These are phyloP conservation scores for Wickerhamiella lipophila DNA, from an alignment of 805 yeast species.

Conservation along the genomic window DNA sequence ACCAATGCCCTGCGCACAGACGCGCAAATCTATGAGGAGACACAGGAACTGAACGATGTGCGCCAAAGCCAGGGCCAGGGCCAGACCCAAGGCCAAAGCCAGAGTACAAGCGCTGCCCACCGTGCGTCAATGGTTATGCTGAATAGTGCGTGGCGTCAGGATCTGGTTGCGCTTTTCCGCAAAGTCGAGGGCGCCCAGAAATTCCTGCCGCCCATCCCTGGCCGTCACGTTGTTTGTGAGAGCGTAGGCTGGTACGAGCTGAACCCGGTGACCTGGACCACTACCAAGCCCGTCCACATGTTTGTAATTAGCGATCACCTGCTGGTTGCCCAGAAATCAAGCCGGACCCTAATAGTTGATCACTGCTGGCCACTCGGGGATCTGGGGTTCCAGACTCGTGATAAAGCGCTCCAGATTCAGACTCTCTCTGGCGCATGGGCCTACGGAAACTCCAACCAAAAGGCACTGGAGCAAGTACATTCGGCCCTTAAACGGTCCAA, in stretches of 20 bases:
- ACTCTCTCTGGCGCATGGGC: background rate
- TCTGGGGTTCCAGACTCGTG: constrained; percentile 28
- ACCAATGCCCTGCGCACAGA: constrained; percentile 46
- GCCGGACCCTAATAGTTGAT: constrained; percentile 45
- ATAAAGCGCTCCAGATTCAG: constrained; percentile 4
- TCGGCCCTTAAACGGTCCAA: background rate
- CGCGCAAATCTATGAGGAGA: constrained; percentile 34
- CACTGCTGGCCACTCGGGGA: constrained; percentile 70
- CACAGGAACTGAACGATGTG: constrained; percentile 10
- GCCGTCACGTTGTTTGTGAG: constrained; percentile 67
- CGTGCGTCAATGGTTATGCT: constrained; percentile 59
- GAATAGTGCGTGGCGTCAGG: constrained; percentile 71
- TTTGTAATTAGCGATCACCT: constrained; percentile 67
- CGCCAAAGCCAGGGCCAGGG: constrained; percentile 10
- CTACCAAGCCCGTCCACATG: constrained; percentile 60
- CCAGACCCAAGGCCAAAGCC: too few relatives aligned
- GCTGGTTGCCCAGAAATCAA: constrained; percentile 46
- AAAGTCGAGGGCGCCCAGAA: constrained; percentile 90
- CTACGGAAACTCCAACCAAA: background rate
- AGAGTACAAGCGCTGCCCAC: constrained; percentile 30
- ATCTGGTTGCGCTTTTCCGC: constrained; percentile 54
- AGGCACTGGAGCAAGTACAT: background rate
- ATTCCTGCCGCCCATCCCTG: constrained; percentile 57
- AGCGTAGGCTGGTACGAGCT: constrained; percentile 79
- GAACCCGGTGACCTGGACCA: constrained; percentile 74